Evolutionary conservation across 306 rosid genomes (phyloP).

Genomic region (Trifolium dubium): DNA sequence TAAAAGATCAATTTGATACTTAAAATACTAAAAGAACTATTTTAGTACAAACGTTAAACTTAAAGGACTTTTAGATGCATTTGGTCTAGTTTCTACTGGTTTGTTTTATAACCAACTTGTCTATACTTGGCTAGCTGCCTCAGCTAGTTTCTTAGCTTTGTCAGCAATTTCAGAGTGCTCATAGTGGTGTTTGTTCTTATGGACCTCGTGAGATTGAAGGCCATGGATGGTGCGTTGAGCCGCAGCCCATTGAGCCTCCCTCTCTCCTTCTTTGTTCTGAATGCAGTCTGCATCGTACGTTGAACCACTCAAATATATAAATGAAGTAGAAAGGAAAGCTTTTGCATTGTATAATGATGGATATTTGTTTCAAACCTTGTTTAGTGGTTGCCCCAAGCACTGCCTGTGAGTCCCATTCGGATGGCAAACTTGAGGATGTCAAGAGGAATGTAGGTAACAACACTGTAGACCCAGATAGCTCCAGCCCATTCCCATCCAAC

Average conservation of each 20-base stretch:
- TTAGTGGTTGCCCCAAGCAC: slow-evolving; percentile 62
- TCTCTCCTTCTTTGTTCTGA: slow-evolving; percentile 70
- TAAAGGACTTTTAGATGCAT: too few species aligned
- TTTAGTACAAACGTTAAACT: too few species aligned
- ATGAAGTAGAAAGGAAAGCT: not conserved
- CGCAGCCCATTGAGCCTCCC: slow-evolving; percentile 69
- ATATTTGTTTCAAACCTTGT: slow-evolving; percentile 47
- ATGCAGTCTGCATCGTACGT: slow-evolving; percentile 53
- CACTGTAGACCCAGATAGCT: slow-evolving; percentile 71
- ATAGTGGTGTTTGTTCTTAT: slow-evolving; percentile 39
- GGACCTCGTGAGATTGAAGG: slow-evolving; percentile 48
- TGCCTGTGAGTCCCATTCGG: slow-evolving; percentile 63
- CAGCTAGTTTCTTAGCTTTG: slow-evolving; percentile 69
- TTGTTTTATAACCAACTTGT: slow-evolving; percentile 19
- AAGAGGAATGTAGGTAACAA: slow-evolving; percentile 78
- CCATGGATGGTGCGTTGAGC: slow-evolving; percentile 67
- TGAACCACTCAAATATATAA: not conserved
- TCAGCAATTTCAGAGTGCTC: slow-evolving; percentile 64
- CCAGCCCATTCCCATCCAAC: slow-evolving; percentile 94
- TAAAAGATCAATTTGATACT: too few species aligned
- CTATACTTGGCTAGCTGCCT: slow-evolving; percentile 70
- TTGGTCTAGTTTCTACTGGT: too few species aligned
- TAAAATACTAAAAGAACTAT: too few species aligned
- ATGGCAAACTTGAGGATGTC: slow-evolving; percentile 74
- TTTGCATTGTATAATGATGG: not conserved